phyloP scores from a whole-genome alignment of 179 eudicot species.

The Beta lomatogona region DNA sequence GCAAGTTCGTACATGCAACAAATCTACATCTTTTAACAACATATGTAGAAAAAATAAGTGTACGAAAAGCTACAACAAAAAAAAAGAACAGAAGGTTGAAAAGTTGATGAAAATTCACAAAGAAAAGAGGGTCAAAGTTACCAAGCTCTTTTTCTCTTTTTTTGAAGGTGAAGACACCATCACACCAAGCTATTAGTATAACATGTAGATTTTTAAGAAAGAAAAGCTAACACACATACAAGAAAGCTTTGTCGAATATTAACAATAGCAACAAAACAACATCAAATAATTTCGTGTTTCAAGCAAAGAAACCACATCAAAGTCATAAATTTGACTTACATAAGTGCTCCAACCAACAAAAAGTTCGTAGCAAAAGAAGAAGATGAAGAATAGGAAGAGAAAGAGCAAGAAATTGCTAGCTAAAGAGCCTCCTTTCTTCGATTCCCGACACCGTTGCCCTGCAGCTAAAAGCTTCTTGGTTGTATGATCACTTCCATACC shows the following conservation, averaged over 20 bases:
- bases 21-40: no score
- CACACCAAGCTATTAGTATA: no score
- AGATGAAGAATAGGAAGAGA: slow-evolving; percentile 26
- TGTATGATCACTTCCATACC: slow-evolving; percentile 18
- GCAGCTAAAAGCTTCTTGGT: neutral
- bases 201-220: no score
- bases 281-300: no score
- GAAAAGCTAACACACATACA: neutral
- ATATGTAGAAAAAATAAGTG: no score
- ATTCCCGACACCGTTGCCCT: neutral
- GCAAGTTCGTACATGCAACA: no score
- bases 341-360: slow-evolving; percentile 24
- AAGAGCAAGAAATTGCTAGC: slow-evolving; percentile 14
- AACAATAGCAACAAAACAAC: neutral
- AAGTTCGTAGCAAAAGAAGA: slow-evolving; percentile 31
- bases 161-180: no score
- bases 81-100: no score
- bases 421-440: slow-evolving; percentile 19
- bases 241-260: neutral
- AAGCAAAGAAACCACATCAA: neutral
- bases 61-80: no score
- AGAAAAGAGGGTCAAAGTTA: no score
- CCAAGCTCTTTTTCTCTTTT: no score
- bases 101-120: no score
- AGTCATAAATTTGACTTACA: slow-evolving; percentile 31